These are phyloP conservation scores for Backusella macrospora DNA, from an alignment of 192 early-diverging fungal genomes.

Conservation along the genomic window DNA sequence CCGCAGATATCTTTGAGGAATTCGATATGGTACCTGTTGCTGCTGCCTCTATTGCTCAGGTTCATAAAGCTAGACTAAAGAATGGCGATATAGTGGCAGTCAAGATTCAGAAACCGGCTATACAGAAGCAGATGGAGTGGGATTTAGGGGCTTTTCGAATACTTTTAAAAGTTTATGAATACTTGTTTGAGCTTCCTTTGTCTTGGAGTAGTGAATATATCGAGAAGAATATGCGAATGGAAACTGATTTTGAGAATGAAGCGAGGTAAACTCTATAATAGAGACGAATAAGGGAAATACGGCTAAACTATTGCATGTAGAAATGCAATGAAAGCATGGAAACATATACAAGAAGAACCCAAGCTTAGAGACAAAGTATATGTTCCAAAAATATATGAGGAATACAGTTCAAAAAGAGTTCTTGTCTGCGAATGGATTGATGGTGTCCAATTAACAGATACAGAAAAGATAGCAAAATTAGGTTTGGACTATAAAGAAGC, in stretches of 20 bases:
- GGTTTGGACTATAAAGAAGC: constrained; percentile 47
- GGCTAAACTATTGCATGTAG: background rate
- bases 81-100: constrained; percentile 79
- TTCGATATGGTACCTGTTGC: constrained; percentile 77
- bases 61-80: constrained; percentile 75
- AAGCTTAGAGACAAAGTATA: constrained; percentile 58
- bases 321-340: constrained; percentile 71
- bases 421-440: constrained; percentile 92
- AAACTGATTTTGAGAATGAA: constrained; percentile 90
- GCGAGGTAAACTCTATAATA: constrained; percentile 41
- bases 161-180: constrained; percentile 67
- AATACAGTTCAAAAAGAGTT: constrained; percentile 68
- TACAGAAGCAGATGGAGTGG: constrained; percentile 80
- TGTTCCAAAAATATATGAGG: constrained; percentile 79
- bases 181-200: constrained; percentile 82
- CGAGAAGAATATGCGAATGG: constrained; percentile 72
- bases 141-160: constrained; percentile 76
- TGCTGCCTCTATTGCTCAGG: constrained; percentile 91
- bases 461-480: constrained; percentile 46
- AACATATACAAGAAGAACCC: constrained; percentile 52
- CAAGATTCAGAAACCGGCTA: constrained; percentile 93
- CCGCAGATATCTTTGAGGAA: constrained; percentile 67
- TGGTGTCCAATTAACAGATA: constrained; percentile 72
- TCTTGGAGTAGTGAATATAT: constrained; percentile 79
- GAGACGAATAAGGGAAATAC: background rate